Evolutionary conservation across 2,329 filamentous ascomycete genomes (phyloP).

Genomic region (Microsporum audouinii): DNA sequence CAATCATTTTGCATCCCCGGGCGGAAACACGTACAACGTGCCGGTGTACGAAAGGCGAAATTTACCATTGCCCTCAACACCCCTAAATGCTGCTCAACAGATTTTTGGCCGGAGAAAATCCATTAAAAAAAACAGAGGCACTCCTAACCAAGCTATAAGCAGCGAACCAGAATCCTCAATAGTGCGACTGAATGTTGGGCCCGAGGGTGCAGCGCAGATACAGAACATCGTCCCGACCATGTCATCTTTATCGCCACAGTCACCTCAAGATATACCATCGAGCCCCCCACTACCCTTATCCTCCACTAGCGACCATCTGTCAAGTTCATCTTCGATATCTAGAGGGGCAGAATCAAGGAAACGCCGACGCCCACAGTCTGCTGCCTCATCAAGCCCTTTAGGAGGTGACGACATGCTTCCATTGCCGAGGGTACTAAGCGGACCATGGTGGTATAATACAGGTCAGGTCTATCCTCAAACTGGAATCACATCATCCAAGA

Average conservation of each 20-base stretch:
- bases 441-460: slow-evolving; percentile 13
- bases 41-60: neutral
- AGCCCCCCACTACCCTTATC: neutral
- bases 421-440: slow-evolving; percentile 12
- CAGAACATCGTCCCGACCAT: neutral
- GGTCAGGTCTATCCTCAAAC: neutral
- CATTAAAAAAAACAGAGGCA: neutral
- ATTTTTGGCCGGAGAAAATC: slow-evolving; percentile 10
- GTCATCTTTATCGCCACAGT: neutral
- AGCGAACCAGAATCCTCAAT: slow-evolving; percentile 9
- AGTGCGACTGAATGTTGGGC: slow-evolving; percentile 17
- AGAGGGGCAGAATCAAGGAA: neutral
- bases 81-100: slow-evolving; percentile 9
- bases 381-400: neutral
- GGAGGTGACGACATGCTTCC: slow-evolving; percentile 2
- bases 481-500: slow-evolving; percentile 10
- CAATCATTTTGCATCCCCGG: slow-evolving; percentile 8
- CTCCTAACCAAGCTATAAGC: neutral
- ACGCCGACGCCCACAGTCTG: neutral
- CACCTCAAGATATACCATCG: neutral
- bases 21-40: neutral
- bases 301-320: neutral
- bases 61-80: neutral
- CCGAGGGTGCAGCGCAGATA: slow-evolving; percentile 18
- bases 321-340: neutral